Base-by-base conservation (phyloP, 2,329 filamentous ascomycete genomes). In the Colletotrichum shisoi region DNA sequence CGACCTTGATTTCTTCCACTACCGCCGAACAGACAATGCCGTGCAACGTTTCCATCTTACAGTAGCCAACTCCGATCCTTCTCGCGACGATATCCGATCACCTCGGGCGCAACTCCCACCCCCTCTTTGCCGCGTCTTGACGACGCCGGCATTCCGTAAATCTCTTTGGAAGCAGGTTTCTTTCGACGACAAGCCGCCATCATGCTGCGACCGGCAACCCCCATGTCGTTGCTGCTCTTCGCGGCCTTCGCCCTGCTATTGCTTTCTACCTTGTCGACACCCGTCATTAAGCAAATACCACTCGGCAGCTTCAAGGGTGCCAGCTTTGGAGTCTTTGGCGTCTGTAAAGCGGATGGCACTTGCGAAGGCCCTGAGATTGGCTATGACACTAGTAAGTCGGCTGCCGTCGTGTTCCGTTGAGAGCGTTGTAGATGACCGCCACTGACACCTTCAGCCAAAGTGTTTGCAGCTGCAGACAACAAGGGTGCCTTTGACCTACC, bases 281-380 rank as follows among this genome's bases (percentile, higher is more conserved):
- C 95, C 19, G 88, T 99, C 72, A 90, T 98, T 76, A 89, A 91
- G 75, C 85, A 84, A 31, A 96, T 99, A 53, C 92, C 93, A 11
- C 84, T 99, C 48, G 94, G 91, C 44, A 89, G 87, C 59, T 94
- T 89, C 75, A 81, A 89, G 48, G 89, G 90, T 73, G 87, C 92
- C 72, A 89, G 89, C 71, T 97, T 96, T 82, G 95, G 95, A 56
- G 94, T 98, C 56, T 94, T 98, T 81, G 95, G 95, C 31, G 96
- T 88, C 74, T 99, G 95, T 79, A 84, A 87, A 71, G 82, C 80
- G 45, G 77, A 82, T 68, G 76, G 76, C 69, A 74, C 79, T 66
- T 98, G 95, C 79, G 91, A 87, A 73, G 81, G 83, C 46, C 87
- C 94, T 71, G 86, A 90, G 75, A 86, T 99, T 73, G 95, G 94